These are phyloP conservation scores for Solanum pinnatisectum DNA, from an alignment of 257 asterid genomes.

Conservation along the genomic window DNA sequence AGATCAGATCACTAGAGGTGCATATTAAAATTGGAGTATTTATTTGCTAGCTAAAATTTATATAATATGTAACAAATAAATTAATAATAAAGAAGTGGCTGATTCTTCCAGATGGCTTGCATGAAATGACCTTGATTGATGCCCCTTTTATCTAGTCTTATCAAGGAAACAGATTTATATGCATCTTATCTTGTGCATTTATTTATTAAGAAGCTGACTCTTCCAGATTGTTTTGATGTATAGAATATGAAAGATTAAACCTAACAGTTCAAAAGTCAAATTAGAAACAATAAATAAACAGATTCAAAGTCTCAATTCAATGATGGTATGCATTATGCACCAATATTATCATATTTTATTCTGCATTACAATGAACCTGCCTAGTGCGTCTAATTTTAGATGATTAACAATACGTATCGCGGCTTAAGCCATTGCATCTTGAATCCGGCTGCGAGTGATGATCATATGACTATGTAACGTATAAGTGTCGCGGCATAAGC, in stretches of 20 bases:
- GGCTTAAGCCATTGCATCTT: too few relatives aligned
- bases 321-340: not conserved
- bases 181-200: not conserved
- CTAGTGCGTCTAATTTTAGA: not conserved
- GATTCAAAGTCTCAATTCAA: not conserved
- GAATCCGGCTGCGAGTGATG: too few relatives aligned
- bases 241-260: not conserved
- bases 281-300: not conserved
- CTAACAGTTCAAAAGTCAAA: not conserved
- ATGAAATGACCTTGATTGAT: not conserved
- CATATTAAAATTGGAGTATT: too few relatives aligned
- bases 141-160: not conserved
- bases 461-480: too few relatives aligned
- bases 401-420: not conserved
- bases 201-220: not conserved
- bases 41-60: too few relatives aligned
- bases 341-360: not conserved
- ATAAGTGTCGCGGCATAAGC: rapidly evolving
- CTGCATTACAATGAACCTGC: not conserved
- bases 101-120: not conserved
- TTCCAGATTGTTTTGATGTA: not conserved
- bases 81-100: not conserved
- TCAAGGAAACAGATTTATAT: not conserved
- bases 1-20: not conserved
- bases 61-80: not conserved